Conservation (phyloP, 495 filamentous ascomycete species). For the Bathelium albidoporum region DNA sequence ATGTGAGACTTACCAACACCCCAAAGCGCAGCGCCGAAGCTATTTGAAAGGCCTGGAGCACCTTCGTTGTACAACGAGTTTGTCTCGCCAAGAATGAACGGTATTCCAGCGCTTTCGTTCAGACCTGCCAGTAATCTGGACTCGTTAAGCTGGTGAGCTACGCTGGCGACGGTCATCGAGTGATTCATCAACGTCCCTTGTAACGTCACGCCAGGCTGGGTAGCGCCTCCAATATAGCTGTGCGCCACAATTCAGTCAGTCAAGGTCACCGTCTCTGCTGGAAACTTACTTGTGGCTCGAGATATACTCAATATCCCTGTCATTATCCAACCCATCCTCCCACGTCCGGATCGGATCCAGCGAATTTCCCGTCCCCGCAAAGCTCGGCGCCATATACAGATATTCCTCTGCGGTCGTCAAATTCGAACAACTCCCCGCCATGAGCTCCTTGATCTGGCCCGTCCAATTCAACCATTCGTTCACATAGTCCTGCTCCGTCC, state of each 20-base stretch:
- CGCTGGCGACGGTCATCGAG: conserved; percentile 40
- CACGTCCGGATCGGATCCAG: conserved; percentile 43
- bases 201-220: conserved; percentile 52
- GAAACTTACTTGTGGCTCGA: conserved; percentile 52
- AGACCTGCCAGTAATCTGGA: conserved; percentile 32
- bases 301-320: conserved; percentile 44
- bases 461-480: conserved; percentile 52
- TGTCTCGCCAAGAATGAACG: conserved; percentile 56
- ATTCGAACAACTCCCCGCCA: conserved; percentile 45
- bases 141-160: conserved; percentile 39
- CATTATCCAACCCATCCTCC: conserved; percentile 41
- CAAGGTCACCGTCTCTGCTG: background rate
- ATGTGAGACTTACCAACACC: conserved; percentile 27
- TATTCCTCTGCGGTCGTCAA: conserved; percentile 35
- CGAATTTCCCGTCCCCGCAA: conserved; percentile 45
- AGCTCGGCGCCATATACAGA: conserved; percentile 51
- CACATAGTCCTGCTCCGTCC: conserved; percentile 49
- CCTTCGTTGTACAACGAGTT: conserved; percentile 59
- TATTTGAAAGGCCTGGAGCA: conserved; percentile 51
- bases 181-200: conserved; percentile 59
- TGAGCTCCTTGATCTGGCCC: conserved; percentile 35
- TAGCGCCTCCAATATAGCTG: conserved; percentile 57
- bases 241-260: background rate
- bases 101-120: conserved; percentile 34
- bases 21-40: conserved; percentile 65